Conservation (phyloP, 202 grass and related monocot genomes). For the Setaria viridis region DNA sequence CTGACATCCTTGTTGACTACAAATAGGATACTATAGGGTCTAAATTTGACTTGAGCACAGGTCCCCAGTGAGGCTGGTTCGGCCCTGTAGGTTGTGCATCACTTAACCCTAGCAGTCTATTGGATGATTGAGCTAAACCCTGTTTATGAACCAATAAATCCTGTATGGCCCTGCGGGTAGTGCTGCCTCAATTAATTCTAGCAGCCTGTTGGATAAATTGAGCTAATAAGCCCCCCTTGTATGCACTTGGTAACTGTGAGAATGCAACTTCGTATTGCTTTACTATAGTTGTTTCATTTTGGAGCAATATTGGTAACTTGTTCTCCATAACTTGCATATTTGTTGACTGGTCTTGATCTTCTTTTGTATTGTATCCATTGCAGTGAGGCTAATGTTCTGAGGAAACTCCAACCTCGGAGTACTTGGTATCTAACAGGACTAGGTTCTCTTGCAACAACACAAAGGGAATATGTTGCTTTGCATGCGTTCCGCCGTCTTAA, state of each 20-base stretch:
- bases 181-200: background rate
- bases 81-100: background rate
- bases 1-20: background rate
- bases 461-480: conserved; percentile 92
- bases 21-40: background rate
- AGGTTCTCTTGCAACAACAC: conserved; percentile 96
- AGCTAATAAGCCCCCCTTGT: background rate
- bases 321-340: conserved; percentile 14
- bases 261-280: conserved; percentile 22
- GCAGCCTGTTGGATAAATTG: background rate
- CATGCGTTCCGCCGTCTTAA: conserved; percentile 95
- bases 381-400: conserved; percentile 81
- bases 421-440: conserved; percentile 86
- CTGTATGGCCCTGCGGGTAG: background rate
- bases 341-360: conserved; percentile 27
- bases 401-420: conserved; percentile 82
- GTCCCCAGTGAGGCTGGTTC: background rate
- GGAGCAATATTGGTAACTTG: conserved; percentile 3
- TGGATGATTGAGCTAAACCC: background rate
- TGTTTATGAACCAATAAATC: background rate
- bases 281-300: conserved; percentile 21
- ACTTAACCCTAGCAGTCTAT: background rate
- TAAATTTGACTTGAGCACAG: background rate
- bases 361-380: conserved; percentile 22
- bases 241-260: background rate